Conservation (phyloP, 441 rosid genomes). For the Syzygium malaccense region DNA sequence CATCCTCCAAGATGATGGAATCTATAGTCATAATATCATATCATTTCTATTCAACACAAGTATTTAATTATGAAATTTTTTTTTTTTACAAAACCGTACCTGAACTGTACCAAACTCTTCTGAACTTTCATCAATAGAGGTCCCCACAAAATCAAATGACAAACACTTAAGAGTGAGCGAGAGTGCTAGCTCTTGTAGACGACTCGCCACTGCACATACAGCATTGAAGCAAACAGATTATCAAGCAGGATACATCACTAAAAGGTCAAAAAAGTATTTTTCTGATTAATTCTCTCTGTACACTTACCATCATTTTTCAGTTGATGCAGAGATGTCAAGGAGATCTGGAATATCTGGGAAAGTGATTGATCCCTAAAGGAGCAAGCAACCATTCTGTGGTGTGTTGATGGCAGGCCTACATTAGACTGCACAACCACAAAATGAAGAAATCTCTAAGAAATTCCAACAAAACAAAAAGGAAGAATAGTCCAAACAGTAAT, state of each 20-base stretch:
- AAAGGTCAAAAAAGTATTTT: background rate
- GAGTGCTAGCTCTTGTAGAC: constrained; percentile 90
- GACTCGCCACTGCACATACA: constrained; percentile 46
- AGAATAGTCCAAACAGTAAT: background rate
- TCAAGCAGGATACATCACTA: background rate
- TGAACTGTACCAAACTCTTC: constrained; percentile 99
- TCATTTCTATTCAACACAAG: background rate
- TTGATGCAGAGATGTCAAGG: constrained; percentile 79
- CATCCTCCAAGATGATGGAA: constrained; percentile 87
- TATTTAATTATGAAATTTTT: background rate
- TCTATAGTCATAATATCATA: constrained; percentile 32
- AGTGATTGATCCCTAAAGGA: constrained; percentile 94
- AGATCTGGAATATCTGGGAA: constrained; percentile 90
- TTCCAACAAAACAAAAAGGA: background rate
- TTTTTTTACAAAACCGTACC: constrained; percentile 38
- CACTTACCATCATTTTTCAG: constrained; percentile 87
- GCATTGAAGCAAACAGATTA: background rate
- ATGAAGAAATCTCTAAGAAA: background rate
- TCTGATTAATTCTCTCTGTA: background rate
- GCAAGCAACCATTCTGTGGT: constrained; percentile 90
- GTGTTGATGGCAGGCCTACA: constrained; percentile 78
- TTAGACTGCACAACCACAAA: constrained; percentile 44
- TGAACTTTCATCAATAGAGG: constrained; percentile 95
- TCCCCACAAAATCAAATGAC: constrained; percentile 97
- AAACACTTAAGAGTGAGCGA: constrained; percentile 93